A percentile compares a stretch with the other conserved stretches of the same genome.
Evolutionary conservation across 352 stramenopile species (phyloP).

Genomic region (Phytopythium cucurbitacearum): DNA sequence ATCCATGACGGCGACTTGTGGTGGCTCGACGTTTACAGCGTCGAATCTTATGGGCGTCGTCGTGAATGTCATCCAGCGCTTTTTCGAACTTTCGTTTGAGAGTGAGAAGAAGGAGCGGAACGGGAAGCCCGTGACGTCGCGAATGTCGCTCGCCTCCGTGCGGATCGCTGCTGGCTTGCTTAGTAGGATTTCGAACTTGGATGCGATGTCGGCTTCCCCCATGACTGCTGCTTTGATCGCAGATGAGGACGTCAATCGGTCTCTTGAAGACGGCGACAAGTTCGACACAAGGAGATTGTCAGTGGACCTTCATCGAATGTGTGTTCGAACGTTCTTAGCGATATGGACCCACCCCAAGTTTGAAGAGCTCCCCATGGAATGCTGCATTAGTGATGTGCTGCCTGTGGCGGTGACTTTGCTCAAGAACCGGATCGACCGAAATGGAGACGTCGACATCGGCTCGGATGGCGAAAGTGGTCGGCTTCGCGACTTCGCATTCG

Average conservation of each 20-base stretch:
- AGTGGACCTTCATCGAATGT: slow-evolving; percentile 59
- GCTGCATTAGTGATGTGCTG: slow-evolving; percentile 56
- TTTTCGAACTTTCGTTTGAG: slow-evolving; percentile 26
- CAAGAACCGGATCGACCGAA: slow-evolving; percentile 63
- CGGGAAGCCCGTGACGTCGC: slow-evolving; percentile 13
- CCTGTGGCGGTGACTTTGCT: slow-evolving; percentile 69
- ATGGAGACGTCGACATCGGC: slow-evolving; percentile 16
- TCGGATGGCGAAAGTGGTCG: slow-evolving; percentile 26
- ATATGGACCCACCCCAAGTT: slow-evolving; percentile 64
- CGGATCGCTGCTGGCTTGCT: slow-evolving; percentile 58
- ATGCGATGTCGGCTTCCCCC: slow-evolving; percentile 53
- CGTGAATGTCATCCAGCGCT: slow-evolving; percentile 45
- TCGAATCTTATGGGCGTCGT: slow-evolving; percentile 49
- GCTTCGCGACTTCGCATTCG: slow-evolving; percentile 32
- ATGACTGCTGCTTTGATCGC: slow-evolving; percentile 57
- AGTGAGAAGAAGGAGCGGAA: slow-evolving; percentile 2
- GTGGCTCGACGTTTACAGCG: slow-evolving; percentile 20
- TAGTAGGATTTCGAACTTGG: slow-evolving; percentile 60
- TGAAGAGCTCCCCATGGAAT: slow-evolving; percentile 32
- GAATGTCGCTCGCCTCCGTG: slow-evolving; percentile 67
- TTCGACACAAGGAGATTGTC: slow-evolving; percentile 56
- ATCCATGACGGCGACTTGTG: slow-evolving; percentile 19
- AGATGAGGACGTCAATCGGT: slow-evolving; percentile 31
- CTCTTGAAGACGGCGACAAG: slow-evolving; percentile 6
- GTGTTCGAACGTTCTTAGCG: slow-evolving; percentile 42